Base-by-base conservation (phyloP, 2,329 filamentous ascomycete species). In the Paecilomyces dactylethromorphus region DNA sequence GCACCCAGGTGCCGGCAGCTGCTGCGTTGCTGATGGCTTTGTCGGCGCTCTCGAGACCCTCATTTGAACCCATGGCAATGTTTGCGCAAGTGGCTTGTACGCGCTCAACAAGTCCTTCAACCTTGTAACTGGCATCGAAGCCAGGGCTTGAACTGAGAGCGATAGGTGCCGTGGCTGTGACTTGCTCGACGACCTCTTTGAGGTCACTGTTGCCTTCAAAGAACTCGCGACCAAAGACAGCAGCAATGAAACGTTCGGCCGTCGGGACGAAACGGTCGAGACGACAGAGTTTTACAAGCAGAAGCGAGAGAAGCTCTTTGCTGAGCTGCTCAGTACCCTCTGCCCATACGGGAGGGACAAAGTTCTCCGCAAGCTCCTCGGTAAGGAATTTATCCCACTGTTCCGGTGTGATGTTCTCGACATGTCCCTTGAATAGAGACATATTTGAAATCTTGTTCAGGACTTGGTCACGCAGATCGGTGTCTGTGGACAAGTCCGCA, bases 51-150 rank as follows among this genome's bases (percentile, higher is more conserved):
- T 92, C 87, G 18, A 95, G 81, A 71, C 92, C 91, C 80, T 99
- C 94, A 69, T 95, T 95, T 53, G 94, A 97, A 70, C 94, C 94
- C 94, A 99, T 99, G 67, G 95, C 95, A 70, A 99, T 97, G 74
- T 97, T 97, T 60, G 92, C 92, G 78, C 94, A 99, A 57, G 85
- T 87, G 56, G 91, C 87, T 60, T 86, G 85, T 73, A 86, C 87
- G 65, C 91, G 85, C 75, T 96, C 91, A 31, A 97, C 95, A 57
- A 99, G 82, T 61, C 88, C 91, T 74, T 99, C 94, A 60, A 99
- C 94, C 81, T 99, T 99, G 86, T 97, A 99, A 72, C 91, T 96
- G 57, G 95, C 95, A 75, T 99, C 94, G 73, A 99, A 99, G 39
- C 94, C 94, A 60, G 93, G 92, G 69, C 89, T 97, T 5, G 94